Evolutionary conservation across 1,284 basidiomycete genomes (phyloP).

Genomic region (Moesziomyces parantarcticus): DNA sequence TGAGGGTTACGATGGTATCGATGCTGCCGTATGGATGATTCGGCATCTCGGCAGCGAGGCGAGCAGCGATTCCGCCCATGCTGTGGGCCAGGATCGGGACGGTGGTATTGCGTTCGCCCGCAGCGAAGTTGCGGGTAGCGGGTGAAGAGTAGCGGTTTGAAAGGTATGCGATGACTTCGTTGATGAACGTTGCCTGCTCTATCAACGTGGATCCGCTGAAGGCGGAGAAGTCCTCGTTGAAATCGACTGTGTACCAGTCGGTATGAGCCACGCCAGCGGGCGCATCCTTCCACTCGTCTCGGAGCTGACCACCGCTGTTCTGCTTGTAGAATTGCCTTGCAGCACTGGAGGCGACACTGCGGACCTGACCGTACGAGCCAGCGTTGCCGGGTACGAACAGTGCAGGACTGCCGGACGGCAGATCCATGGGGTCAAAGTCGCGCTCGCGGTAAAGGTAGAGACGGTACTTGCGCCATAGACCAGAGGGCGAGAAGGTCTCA

Average conservation of each 20-base stretch:
- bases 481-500: slow-evolving; percentile 75
- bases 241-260: slow-evolving; percentile 76
- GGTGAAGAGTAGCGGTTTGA: slow-evolving; percentile 77
- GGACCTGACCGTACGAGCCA: slow-evolving; percentile 90
- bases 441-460: slow-evolving; percentile 88
- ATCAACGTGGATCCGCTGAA: slow-evolving; percentile 90
- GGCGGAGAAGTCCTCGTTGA: slow-evolving; percentile 96
- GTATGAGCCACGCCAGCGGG: slow-evolving; percentile 33
- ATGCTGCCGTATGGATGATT: slow-evolving; percentile 69
- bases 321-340: slow-evolving; percentile 78
- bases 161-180: slow-evolving; percentile 80
- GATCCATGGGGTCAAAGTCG: slow-evolving; percentile 24
- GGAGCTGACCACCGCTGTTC: slow-evolving; percentile 69
- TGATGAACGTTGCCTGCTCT: slow-evolving; percentile 83
- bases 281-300: slow-evolving; percentile 51
- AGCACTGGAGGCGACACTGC: slow-evolving; percentile 92
- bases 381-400: slow-evolving; percentile 98
- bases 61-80: slow-evolving; percentile 97
- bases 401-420: slow-evolving; percentile 73
- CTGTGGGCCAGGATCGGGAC: slow-evolving; percentile 91
- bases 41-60: slow-evolving; percentile 75
- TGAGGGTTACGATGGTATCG: slow-evolving; percentile 89
- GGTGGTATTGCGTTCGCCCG: slow-evolving; percentile 51
- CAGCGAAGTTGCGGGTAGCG: slow-evolving; percentile 50
- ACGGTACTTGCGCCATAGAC: slow-evolving; percentile 79